Evolutionary conservation across 2,329 filamentous ascomycete genomes (phyloP), one percentile per base, ranked within the genome.

Genomic region (Diaporthe ilicicola): DNA sequence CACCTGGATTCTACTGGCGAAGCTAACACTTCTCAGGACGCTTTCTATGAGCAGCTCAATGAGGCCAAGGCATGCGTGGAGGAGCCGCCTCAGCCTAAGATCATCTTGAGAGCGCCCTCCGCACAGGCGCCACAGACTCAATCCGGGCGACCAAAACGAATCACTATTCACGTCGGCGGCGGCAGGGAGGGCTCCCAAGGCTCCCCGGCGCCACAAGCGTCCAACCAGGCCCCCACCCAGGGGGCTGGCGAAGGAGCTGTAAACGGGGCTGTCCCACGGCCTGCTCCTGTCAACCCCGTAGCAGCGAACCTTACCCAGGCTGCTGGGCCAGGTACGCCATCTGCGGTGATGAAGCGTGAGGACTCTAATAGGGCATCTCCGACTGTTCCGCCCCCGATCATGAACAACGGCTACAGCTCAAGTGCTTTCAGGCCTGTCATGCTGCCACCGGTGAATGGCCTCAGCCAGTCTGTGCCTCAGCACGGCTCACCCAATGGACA

Each of bases 101-200:
- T 97, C 76, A 97, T 94, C 81, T 85, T 97, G 69, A 95, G 93
- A 79, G 87, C 94, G 77, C 85, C 87, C 6, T 81, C 84, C 53
- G 80, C 80, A 29, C 77, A 80, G 37, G 85, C 65, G 46, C 66
- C 88, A 37, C 82, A 83, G 12, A 80, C 87, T 0, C 75, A 75
- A 50, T 76, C 70, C 72, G 75, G 76, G 53, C 80, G 83, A 71
- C 80, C 85, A 10, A 91, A 90, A 79, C 92, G 90, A 79, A 90
- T 95, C 69, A 95, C 91, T 24, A 88, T 94, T 61, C 91, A 91
- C 73, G 88, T 94, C 67, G 90, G 89, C 75, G 88, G 86, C 48
- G 75, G 77, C 10, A 88, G 88, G 76, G 85, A 85, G 65, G 89
- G 82, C 75, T 85, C 84, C 70, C 84, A 83, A 27, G 86, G 84